Evolutionary conservation across 495 filamentous ascomycete genomes (phyloP).

Genomic region (Staphylotrichum longicolle): DNA sequence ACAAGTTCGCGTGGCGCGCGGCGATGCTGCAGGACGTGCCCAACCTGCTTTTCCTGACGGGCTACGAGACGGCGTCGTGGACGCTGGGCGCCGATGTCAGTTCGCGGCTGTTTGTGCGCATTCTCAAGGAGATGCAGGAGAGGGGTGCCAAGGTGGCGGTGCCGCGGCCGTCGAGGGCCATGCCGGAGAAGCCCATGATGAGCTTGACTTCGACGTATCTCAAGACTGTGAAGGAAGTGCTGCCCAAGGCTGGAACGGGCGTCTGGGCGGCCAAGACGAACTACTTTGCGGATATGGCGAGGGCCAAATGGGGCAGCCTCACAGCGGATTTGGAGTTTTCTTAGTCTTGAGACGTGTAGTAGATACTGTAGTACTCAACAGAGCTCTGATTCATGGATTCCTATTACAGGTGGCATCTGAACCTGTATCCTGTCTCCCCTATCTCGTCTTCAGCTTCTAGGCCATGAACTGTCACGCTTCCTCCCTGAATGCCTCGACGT

Average conservation of each 20-base stretch:
- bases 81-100: conserved; percentile 15
- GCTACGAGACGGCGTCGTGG: conserved; percentile 16
- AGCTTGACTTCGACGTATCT: conserved; percentile 13
- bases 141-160: not conserved
- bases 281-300: conserved; percentile 17
- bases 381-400: too few species aligned
- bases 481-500: too few species aligned
- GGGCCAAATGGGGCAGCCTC: conserved; percentile 12
- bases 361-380: not conserved
- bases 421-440: too few species aligned
- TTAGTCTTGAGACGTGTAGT: not conserved
- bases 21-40: conserved; percentile 16
- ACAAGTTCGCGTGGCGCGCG: conserved; percentile 8
- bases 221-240: conserved; percentile 12
- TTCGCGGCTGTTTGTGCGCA: conserved; percentile 8
- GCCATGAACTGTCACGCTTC: too few species aligned
- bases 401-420: too few species aligned
- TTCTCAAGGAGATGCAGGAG: conserved; percentile 1
- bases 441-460: too few species aligned
- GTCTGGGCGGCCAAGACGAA: conserved; percentile 17
- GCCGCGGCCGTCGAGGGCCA: conserved; percentile 6
- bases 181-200: conserved; percentile 14
- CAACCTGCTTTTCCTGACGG: conserved; percentile 14
- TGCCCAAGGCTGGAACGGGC: conserved; percentile 12
- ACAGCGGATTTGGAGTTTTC: conserved; percentile 12